Evolutionary conservation across 805 yeast genomes (phyloP).

Genomic region (Zygotorulaspora florentina): DNA sequence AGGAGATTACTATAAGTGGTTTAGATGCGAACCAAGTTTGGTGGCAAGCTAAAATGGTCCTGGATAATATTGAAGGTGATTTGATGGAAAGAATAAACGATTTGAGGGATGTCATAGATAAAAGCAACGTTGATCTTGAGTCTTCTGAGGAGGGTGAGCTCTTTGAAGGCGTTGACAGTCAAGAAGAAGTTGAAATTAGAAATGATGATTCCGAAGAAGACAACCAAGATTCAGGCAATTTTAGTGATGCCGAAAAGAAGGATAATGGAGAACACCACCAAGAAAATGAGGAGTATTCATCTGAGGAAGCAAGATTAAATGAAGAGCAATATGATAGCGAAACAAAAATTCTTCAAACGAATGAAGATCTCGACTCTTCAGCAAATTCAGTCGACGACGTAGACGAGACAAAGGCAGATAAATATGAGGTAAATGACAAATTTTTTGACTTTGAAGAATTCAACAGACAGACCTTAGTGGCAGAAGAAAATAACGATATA

Average conservation of each 20-base stretch:
- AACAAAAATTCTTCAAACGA: slow-evolving; percentile 5
- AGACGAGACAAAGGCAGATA: slow-evolving; percentile 40
- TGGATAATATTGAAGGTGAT: slow-evolving; percentile 70
- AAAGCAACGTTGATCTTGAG: not conserved
- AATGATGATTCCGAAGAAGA: slow-evolving; percentile 17
- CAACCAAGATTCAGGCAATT: slow-evolving; percentile 19
- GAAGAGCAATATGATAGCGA: slow-evolving; percentile 12
- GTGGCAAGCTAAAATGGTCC: slow-evolving; percentile 84
- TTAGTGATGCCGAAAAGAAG: too few species aligned
- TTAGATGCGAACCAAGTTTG: slow-evolving; percentile 87
- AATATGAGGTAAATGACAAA: slow-evolving; percentile 71
- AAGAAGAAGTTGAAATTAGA: slow-evolving; percentile 15
- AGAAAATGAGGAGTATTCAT: slow-evolving; percentile 24
- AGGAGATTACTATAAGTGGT: slow-evolving; percentile 80
- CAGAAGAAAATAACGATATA: slow-evolving; percentile 45
- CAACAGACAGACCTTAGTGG: slow-evolving; percentile 65
- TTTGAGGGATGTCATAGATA: slow-evolving; percentile 33
- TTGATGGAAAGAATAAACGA: slow-evolving; percentile 55
- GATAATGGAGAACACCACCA: slow-evolving; percentile 19
- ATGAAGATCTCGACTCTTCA: slow-evolving; percentile 14
- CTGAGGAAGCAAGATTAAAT: slow-evolving; percentile 15
- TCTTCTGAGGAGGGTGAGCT: slow-evolving; percentile 47
- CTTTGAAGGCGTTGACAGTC: slow-evolving; percentile 35
- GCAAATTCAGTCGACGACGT: slow-evolving; percentile 14
- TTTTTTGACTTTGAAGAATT: slow-evolving; percentile 83